Evolutionary conservation across 805 yeast species (phyloP).

Genomic region (Pichia californica): DNA sequence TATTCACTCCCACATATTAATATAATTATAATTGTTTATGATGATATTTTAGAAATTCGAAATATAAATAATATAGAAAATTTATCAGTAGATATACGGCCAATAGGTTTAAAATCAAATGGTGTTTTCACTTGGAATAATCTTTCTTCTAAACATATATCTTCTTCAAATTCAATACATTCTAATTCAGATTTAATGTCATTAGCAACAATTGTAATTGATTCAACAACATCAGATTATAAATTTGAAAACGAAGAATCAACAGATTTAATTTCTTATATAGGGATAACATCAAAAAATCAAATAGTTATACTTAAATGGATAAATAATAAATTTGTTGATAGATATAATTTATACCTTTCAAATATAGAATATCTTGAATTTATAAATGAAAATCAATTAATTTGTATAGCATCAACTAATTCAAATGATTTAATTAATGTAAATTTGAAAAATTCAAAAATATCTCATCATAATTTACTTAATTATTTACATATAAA

Average conservation of each 20-base stretch:
- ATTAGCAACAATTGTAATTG: slow-evolving; percentile 22
- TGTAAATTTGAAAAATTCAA: slow-evolving; percentile 3
- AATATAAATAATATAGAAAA: slow-evolving; percentile 3
- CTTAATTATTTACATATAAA: background rate
- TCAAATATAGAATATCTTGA: slow-evolving; percentile 3
- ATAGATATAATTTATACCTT: slow-evolving; percentile 10
- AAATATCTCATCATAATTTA: slow-evolving; percentile 5
- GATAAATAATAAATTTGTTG: slow-evolving; percentile 6
- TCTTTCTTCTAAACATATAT: background rate
- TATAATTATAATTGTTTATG: slow-evolving; percentile 3
- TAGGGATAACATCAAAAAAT: slow-evolving; percentile 5
- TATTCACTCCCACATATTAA: slow-evolving; percentile 2
- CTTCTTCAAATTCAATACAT: background rate
- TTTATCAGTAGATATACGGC: background rate
- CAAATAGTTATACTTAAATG: slow-evolving; percentile 12
- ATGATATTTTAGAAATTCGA: slow-evolving; percentile 4
- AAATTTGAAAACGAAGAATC: background rate
- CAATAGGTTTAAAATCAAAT: background rate
- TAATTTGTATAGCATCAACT: slow-evolving; percentile 5
- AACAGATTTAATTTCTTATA: slow-evolving; percentile 3
- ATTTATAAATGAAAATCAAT: slow-evolving; percentile 4
- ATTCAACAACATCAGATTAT: background rate
- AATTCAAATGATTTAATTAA: slow-evolving; percentile 10
- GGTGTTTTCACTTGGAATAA: slow-evolving; percentile 4
- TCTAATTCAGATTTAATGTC: slow-evolving; percentile 27